Percentiles rank a stretch among this genome's conserved stretches.
These are phyloP conservation scores for Ilex paraguariensis DNA, from an alignment of 305 asterid genomes.

Conservation along the genomic window DNA sequence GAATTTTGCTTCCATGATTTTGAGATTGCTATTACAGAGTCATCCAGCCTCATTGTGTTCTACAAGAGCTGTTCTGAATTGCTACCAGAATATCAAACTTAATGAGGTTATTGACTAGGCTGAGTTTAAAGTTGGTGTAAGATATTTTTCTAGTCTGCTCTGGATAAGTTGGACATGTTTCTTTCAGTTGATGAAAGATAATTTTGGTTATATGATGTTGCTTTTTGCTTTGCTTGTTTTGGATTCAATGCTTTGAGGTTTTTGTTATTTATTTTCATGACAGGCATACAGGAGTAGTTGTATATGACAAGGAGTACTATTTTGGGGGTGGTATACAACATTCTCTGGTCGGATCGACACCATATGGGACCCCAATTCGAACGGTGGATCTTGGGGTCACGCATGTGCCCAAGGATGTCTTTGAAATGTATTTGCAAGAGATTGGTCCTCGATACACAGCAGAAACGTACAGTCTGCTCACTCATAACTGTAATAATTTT, in stretches of 20 bases:
- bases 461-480: slow-evolving; percentile 67
- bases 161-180: no score
- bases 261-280: not conserved
- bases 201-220: not conserved
- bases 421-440: slow-evolving; percentile 73
- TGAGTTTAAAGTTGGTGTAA: no score
- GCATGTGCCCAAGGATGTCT: slow-evolving; percentile 86
- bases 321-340: slow-evolving; percentile 91
- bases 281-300: slow-evolving; percentile 98
- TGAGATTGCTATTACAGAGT: no score
- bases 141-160: no score
- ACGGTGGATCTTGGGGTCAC: slow-evolving; percentile 82
- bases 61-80: no score
- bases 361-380: slow-evolving; percentile 75
- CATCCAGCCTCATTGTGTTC: no score
- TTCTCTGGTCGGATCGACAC: slow-evolving; percentile 68
- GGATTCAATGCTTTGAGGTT: not conserved
- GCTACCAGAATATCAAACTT: no score
- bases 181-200: not conserved
- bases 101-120: no score
- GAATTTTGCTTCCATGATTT: no score
- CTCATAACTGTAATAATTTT: slow-evolving; percentile 92
- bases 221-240: not conserved
- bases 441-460: slow-evolving; percentile 83
- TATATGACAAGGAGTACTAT: slow-evolving; percentile 82